Evolutionary conservation across 2,329 filamentous ascomycete species (phyloP).

Genomic region (Fusarium acutatum): DNA sequence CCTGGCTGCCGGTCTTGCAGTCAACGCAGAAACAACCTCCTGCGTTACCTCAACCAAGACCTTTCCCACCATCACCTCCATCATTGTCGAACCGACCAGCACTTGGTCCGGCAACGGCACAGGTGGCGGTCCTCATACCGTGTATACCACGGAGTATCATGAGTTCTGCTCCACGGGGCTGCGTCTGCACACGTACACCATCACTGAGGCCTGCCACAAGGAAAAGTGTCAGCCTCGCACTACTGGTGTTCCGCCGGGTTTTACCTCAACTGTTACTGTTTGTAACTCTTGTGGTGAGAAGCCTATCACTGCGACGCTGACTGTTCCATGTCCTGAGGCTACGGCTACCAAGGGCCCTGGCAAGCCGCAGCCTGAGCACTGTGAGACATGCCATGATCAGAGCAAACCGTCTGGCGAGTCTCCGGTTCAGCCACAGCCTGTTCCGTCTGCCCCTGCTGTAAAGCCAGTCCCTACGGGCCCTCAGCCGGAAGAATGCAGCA

Average conservation of each 20-base stretch:
- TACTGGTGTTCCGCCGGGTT: not conserved
- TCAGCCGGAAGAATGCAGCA: not conserved
- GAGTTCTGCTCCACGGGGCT: not conserved
- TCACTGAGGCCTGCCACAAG: not conserved
- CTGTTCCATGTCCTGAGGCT: not conserved
- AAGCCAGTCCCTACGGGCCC: not conserved
- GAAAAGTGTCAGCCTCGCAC: not conserved
- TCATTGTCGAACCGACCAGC: not conserved
- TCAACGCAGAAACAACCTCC: not conserved
- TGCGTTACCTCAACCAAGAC: not conserved
- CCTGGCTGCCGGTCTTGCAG: not conserved
- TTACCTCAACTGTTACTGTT: not conserved
- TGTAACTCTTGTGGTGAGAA: not conserved
- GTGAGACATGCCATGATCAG: not conserved
- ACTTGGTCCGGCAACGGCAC: not conserved
- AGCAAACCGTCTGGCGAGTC: not conserved
- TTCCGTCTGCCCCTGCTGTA: not conserved
- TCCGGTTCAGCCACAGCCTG: not conserved
- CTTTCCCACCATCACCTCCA: not conserved
- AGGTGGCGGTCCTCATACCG: not conserved
- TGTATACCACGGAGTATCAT: not conserved
- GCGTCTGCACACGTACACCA: not conserved
- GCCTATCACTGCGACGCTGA: not conserved
- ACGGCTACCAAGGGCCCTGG: not conserved
- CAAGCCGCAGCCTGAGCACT: not conserved